Base-by-base conservation (phyloP, 2,329 filamentous ascomycete genomes). In the Neofusicoccum kwambonambiense region DNA sequence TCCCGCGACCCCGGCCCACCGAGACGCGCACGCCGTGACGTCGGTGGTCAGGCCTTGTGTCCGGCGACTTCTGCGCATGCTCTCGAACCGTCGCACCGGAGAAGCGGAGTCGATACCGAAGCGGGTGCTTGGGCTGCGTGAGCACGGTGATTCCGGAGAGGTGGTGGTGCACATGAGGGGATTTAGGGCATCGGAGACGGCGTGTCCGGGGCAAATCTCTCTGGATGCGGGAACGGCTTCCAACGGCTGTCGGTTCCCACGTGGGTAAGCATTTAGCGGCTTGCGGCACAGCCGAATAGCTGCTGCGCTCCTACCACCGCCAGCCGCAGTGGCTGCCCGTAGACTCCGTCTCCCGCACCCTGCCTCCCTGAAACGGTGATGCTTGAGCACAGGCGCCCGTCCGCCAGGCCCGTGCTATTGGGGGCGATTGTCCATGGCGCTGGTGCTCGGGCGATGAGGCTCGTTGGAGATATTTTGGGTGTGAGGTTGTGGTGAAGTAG, bases 391-490 rank as follows among this genome's bases (percentile, higher is more conserved):
- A 31, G 52, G 39, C 52, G 37, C 39, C 37, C 7, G 22, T 11
- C 15, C 37, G 17, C 37, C 45, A 19, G 19, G 61, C n/a, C 61
- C 51, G 61, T 64, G 61, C 61, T 54, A 56, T 44, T 54, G 50
- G 60, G 61, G 61, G 49, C 49, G 61, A 39, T 8, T 54, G 22
- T 54, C 61, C 50, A 64, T 45, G 50, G 35, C 47, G 39, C 41
- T 13, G 47, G 45, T 45, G 31, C 37, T 64, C 61, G 61, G 49
- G 41, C 61, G 15, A 64, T 64, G 61, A 56, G 49, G 61, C 61
- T 54, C 61, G 61, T 56, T 64, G 50, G 61, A 64, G 61, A 42
- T 64, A 54, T 64, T 56, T 56, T 64, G 50, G 61, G 49, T 37
- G n/a, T n/a, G n/a, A 45, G 15, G 31, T 35, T 35, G 31, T 60